Percentiles rank a stretch among this genome's conserved stretches.
Evolutionary conservation across 768 basidiomycete genomes (phyloP).

Genomic region (Lactarius hatsudake): DNA sequence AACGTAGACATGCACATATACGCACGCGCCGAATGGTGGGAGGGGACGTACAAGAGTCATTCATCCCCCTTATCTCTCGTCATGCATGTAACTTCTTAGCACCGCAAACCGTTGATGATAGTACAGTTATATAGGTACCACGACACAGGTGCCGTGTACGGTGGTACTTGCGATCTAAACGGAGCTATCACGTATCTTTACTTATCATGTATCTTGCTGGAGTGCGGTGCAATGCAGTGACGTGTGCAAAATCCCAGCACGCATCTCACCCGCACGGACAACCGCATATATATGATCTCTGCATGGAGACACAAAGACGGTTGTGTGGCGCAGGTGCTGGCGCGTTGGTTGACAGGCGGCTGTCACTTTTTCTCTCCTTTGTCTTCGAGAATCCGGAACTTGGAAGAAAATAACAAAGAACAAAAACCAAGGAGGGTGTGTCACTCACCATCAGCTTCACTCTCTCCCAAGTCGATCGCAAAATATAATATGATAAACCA

Average conservation of each 20-base stretch:
- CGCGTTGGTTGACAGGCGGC: neutral
- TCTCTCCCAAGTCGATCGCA: neutral
- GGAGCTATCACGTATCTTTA: neutral
- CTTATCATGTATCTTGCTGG: neutral
- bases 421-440: neutral
- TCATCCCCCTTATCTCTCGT: neutral
- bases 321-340: neutral
- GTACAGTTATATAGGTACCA: neutral
- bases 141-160: neutral
- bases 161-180: neutral
- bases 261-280: neutral
- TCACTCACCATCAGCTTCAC: neutral
- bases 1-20: neutral
- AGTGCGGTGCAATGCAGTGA: neutral
- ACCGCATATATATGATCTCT: neutral
- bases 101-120: neutral
- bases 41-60: neutral
- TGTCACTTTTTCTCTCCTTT: neutral
- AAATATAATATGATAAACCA: neutral
- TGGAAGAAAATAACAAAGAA: neutral
- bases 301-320: neutral
- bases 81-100: neutral
- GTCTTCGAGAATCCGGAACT: neutral
- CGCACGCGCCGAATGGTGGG: neutral
- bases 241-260: neutral